These are phyloP conservation scores for Nakazawaea ishiwadae DNA, from an alignment of 805 yeast species.

Conservation along the genomic window DNA sequence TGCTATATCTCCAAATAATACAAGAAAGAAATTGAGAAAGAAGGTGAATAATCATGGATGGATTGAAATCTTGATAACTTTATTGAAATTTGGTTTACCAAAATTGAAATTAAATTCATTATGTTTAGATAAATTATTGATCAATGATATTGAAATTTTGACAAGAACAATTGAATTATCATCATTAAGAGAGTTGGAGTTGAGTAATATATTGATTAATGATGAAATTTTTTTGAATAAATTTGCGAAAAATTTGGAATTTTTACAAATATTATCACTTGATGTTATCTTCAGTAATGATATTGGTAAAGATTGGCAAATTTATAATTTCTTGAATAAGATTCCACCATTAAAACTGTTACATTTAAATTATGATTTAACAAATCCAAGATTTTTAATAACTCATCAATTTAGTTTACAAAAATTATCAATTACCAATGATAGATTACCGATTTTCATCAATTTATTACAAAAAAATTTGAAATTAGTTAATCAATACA, in stretches of 20 bases:
- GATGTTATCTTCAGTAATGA: conserved; percentile 9
- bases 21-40: background rate
- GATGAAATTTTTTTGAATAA: too few species aligned
- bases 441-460: too few species aligned
- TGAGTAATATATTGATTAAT: conserved; percentile 8
- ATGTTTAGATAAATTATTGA: conserved; percentile 8
- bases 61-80: too few species aligned
- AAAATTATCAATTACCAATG: too few species aligned
- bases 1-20: conserved; percentile 1
- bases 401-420: conserved; percentile 3
- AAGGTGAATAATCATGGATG: too few species aligned
- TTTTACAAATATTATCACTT: conserved; percentile 6
- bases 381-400: conserved; percentile 1
- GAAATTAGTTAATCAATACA: conserved; percentile 1
- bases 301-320: conserved; percentile 5
- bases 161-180: conserved; percentile 1
- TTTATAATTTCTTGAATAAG: conserved; percentile 6
- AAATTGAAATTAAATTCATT: conserved; percentile 5
- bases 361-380: too few species aligned
- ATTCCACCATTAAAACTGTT: conserved; percentile 9
- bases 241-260: too few species aligned
- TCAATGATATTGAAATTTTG: conserved; percentile 7
- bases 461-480: background rate
- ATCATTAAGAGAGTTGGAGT: conserved; percentile 4
- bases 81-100: background rate